Evolutionary conservation across 495 filamentous ascomycete species (phyloP).

Genomic region (Entonaema liquescens): DNA sequence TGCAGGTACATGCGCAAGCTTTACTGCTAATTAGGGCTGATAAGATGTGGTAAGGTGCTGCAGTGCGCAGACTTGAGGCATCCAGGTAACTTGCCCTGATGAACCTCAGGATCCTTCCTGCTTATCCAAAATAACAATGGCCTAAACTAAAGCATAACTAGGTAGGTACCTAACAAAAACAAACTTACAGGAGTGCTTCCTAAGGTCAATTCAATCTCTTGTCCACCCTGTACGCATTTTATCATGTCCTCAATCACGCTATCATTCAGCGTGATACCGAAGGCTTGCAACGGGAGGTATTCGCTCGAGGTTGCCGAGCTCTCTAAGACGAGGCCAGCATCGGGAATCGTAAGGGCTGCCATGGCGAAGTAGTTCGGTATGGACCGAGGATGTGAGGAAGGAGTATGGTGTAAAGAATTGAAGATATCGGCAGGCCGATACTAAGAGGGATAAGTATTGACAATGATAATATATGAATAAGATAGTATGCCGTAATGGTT

Average conservation of each 20-base stretch:
- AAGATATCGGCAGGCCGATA: slow-evolving; percentile 7
- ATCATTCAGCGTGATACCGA: slow-evolving; percentile 73
- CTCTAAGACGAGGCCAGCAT: slow-evolving; percentile 56
- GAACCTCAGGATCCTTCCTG: slow-evolving; percentile 21
- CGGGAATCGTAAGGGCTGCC: slow-evolving; percentile 52
- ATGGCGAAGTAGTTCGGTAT: slow-evolving; percentile 31
- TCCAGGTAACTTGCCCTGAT: background rate
- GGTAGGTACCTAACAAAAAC: slow-evolving; percentile 10
- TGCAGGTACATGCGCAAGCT: background rate
- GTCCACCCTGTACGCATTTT: slow-evolving; percentile 68
- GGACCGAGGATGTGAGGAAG: slow-evolving; percentile 11
- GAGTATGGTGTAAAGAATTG: slow-evolving; percentile 5
- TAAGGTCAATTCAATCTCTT: slow-evolving; percentile 66
- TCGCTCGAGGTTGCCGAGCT: slow-evolving; percentile 48
- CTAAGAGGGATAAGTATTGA: slow-evolving; percentile 10
- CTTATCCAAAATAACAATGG: slow-evolving; percentile 30
- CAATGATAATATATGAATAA: slow-evolving; percentile 6
- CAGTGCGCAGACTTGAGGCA: background rate
- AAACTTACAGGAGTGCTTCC: slow-evolving; percentile 65
- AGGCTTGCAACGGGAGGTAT: slow-evolving; percentile 56
- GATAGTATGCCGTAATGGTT: slow-evolving; percentile 14
- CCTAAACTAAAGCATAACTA: slow-evolving; percentile 17
- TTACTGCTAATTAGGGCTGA: background rate
- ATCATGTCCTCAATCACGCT: slow-evolving; percentile 76
- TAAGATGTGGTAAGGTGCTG: background rate